Evolutionary conservation across 2,329 filamentous ascomycete genomes (phyloP), one percentile per base, ranked within the genome.

Genomic region (Fusarium siculi): DNA sequence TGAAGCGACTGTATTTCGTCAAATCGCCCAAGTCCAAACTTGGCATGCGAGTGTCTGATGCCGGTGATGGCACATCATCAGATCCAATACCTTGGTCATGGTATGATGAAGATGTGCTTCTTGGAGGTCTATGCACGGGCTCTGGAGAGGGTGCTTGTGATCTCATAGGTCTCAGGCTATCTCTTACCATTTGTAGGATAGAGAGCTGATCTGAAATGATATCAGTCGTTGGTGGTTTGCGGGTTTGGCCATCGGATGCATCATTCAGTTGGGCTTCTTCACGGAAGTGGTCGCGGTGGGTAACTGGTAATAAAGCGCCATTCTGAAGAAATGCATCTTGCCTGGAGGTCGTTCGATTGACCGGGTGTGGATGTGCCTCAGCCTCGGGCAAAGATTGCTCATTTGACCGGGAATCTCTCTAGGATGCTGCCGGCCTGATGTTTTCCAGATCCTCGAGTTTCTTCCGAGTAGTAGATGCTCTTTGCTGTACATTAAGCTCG

Each of bases 91-190:
- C 72, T 5, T 74, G 63, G 16, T 77, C 76, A 19, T 76, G 78
- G 43, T 82, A 82, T 3, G 77, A 76, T 16, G 80, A 82, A n/a
- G 80, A 82, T 8, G 72, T 63, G 54, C 76, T 80, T n/a, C 79
- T 76, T 37, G 58, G 61, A 23, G 61, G 66, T 25, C 50, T 40
- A 21, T 63, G 32, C 8, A 18, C 43, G 25, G 40, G 49, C 9
- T 72, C 67, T 21, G 67, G 57, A 43, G 69, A 75, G 15, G 65
- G 53, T 11, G 68, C 61, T 37, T 69, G 49, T 19, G 72, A 69
- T 23, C 66, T 66, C 23, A 18, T 32, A 5, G 56, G 19, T 11
- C 68, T 69, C n/a, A 73, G 52, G 16, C 61, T 66, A 11, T 75
- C 64, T 40, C 63, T 65, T 25, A 77, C 67, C 23, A 76, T 43